phyloP scores from a whole-genome alignment of 2,329 filamentous ascomycete species.

The Fusarium neocosmosporiellum region DNA sequence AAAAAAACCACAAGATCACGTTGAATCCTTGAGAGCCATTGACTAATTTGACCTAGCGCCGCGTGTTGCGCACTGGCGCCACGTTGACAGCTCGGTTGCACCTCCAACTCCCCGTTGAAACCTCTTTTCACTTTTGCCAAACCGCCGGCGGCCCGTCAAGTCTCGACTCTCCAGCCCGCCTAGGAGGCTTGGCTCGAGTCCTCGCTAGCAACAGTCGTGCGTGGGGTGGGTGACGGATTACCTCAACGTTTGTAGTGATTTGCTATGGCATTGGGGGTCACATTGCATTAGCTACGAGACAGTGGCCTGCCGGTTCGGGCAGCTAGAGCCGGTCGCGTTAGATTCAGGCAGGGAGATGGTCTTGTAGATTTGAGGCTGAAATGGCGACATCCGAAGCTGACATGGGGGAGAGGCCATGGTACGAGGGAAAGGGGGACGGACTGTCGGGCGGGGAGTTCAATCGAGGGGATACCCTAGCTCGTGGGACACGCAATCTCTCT shows the following conservation, averaged over 20 bases:
- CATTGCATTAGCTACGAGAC: neutral
- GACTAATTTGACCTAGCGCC: neutral
- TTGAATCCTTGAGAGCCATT: neutral
- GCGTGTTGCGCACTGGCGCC: neutral
- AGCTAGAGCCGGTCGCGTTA: neutral
- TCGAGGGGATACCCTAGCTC: neutral
- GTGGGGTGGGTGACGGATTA: neutral
- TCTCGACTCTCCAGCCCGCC: neutral
- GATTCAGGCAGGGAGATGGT: neutral
- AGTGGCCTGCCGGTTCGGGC: neutral
- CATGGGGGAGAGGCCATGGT: neutral
- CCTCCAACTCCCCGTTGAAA: neutral
- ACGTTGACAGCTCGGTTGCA: neutral
- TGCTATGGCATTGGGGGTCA: constrained; percentile 1
- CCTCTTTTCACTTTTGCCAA: neutral
- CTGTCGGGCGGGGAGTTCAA: constrained; percentile 18
- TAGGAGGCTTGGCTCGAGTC: neutral
- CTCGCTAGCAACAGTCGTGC: neutral
- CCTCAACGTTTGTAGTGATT: neutral
- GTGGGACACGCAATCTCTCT: neutral
- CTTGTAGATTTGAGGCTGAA: constrained; percentile 24
- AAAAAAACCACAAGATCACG: no score
- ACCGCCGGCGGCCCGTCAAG: neutral
- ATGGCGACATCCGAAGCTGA: constrained; percentile 35
- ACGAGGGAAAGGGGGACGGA: constrained; percentile 2